Conservation (phyloP, 371 early-diverging fungal genomes). For the Mucor saturninus region DNA sequence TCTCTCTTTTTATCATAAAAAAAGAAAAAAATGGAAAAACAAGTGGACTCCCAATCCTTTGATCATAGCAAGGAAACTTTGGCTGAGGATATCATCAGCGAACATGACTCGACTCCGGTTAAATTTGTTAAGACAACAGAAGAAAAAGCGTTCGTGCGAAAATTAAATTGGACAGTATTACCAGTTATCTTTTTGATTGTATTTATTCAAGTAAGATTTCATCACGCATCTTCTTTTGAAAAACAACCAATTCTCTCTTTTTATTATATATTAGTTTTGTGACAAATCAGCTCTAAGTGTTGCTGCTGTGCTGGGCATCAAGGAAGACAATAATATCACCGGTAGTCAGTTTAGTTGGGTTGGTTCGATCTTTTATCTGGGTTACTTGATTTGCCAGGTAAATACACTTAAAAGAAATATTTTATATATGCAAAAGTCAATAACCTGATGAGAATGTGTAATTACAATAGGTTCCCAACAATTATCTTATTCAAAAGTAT, state of each 20-base stretch:
- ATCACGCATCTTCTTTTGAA: not conserved
- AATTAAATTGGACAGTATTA: slow-evolving; percentile 31
- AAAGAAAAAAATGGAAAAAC: not conserved
- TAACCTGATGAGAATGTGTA: too few relatives aligned
- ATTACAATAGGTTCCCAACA: slow-evolving; percentile 33
- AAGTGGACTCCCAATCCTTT: not conserved
- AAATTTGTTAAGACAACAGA: slow-evolving; percentile 20
- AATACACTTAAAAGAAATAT: not conserved
- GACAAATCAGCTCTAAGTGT: slow-evolving; percentile 46
- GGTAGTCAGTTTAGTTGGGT: slow-evolving; percentile 37
- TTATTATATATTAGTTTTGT: slow-evolving; percentile 30
- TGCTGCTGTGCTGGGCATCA: slow-evolving; percentile 42
- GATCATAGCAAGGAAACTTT: not conserved
- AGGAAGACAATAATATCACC: slow-evolving; percentile 26
- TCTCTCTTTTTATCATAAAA: not conserved
- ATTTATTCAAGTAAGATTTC: slow-evolving; percentile 31
- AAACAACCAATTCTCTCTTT: not conserved
- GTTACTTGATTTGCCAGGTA: slow-evolving; percentile 44
- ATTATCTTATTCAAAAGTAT: slow-evolving; percentile 38
- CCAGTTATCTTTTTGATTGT: slow-evolving; percentile 33
- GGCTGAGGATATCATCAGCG: not conserved
- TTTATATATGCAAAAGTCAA: not conserved
- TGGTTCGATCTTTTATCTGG: slow-evolving; percentile 43
- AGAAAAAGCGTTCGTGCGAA: slow-evolving; percentile 34
- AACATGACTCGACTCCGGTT: not conserved